Percentiles rank a stretch among this genome's conserved stretches.
These are phyloP conservation scores for Talaromyces borbonicus DNA, from an alignment of 495 filamentous ascomycete species.

Conservation along the genomic window DNA sequence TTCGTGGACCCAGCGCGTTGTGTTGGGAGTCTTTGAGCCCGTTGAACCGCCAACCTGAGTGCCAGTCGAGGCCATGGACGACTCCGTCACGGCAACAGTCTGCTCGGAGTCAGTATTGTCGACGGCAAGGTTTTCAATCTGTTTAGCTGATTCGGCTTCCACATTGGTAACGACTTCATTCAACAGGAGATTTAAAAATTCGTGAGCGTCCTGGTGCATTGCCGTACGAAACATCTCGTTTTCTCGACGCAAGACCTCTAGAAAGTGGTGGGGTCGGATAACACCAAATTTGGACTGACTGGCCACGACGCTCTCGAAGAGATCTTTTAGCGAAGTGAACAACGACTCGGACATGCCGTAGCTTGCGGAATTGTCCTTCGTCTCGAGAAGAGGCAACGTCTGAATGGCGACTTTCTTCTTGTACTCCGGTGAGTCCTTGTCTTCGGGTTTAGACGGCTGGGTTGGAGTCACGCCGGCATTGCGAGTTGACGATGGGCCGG, in stretches of 20 bases:
- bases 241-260: constrained; percentile 86
- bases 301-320: constrained; percentile 84
- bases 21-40: constrained; percentile 35
- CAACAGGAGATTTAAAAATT: constrained; percentile 90
- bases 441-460: constrained; percentile 62
- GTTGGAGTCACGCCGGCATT: constrained; percentile 40
- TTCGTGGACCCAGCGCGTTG: constrained; percentile 90
- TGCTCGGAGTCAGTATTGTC: constrained; percentile 31
- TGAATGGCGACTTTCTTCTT: constrained; percentile 93
- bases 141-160: constrained; percentile 64
- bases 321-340: constrained; percentile 90
- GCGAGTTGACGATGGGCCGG: constrained; percentile 26
- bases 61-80: constrained; percentile 24
- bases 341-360: constrained; percentile 94
- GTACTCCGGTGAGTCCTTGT: constrained; percentile 79
- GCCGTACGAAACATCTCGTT: constrained; percentile 96
- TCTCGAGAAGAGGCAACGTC: constrained; percentile 73
- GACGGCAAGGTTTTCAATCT: constrained; percentile 25
- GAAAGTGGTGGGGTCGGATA: constrained; percentile 83
- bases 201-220: constrained; percentile 98
- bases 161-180: constrained; percentile 94
- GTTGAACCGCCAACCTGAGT: constrained; percentile 36
- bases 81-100: constrained; percentile 14
- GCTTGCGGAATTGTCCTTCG: constrained; percentile 63
- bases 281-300: constrained; percentile 79